These are phyloP conservation scores for Lenzites betulinus DNA, from an alignment of 768 basidiomycete species.

Conservation along the genomic window DNA sequence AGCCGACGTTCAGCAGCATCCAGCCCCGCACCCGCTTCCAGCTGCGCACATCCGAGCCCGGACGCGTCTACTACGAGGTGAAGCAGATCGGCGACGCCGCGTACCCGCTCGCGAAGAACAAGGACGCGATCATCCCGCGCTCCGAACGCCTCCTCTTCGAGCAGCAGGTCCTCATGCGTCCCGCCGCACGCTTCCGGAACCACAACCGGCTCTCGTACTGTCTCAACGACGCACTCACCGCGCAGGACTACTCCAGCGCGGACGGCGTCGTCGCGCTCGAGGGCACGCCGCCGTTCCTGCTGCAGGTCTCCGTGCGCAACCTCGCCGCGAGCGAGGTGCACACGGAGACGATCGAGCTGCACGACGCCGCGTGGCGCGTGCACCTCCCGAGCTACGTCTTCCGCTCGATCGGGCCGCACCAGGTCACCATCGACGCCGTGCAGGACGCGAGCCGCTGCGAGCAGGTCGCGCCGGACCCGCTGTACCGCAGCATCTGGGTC, in stretches of 20 bases:
- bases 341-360: slow-evolving; percentile 53
- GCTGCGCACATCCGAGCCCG: slow-evolving; percentile 73
- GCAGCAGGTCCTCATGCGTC: slow-evolving; percentile 81
- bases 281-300: slow-evolving; percentile 84
- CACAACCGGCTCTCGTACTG: slow-evolving; percentile 72
- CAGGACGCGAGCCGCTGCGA: slow-evolving; percentile 83
- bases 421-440: slow-evolving; percentile 76
- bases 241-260: slow-evolving; percentile 49
- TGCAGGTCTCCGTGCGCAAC: slow-evolving; percentile 76
- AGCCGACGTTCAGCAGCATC: slow-evolving; percentile 83
- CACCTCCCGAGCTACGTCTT: slow-evolving; percentile 72
- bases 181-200: slow-evolving; percentile 77
- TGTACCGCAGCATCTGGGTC: slow-evolving; percentile 68
- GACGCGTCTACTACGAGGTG: slow-evolving; percentile 87
- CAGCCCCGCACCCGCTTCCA: slow-evolving; percentile 80
- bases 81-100: slow-evolving; percentile 85
- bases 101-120: slow-evolving; percentile 75
- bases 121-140: slow-evolving; percentile 62
- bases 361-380: slow-evolving; percentile 64
- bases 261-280: slow-evolving; percentile 72
- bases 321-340: slow-evolving; percentile 70
- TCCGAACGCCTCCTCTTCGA: slow-evolving; percentile 75
- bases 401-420: slow-evolving; percentile 77
- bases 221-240: slow-evolving; percentile 64
- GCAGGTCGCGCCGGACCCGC: slow-evolving; percentile 64